phyloP scores from a whole-genome alignment of 1,284 basidiomycete genomes.

The Exobasidium cylindrosporum region DNA sequence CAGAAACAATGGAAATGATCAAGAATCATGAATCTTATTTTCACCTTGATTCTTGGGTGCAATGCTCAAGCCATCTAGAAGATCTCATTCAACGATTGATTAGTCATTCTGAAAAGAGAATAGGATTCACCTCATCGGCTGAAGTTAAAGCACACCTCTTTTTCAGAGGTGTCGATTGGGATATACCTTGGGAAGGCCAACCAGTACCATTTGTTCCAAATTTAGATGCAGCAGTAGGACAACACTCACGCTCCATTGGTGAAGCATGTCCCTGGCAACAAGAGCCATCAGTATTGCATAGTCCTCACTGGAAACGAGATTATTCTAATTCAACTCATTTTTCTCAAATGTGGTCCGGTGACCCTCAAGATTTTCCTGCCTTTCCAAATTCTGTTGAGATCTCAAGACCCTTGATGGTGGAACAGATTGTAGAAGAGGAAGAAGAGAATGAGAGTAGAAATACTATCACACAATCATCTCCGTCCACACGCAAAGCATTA shows the following conservation, averaged over 20 bases:
- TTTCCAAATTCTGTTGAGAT: constrained; percentile 39
- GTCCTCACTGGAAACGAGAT: constrained; percentile 9
- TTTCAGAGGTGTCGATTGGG: constrained; percentile 44
- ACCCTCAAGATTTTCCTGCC: constrained; percentile 45
- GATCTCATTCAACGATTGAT: constrained; percentile 32
- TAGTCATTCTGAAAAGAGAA: constrained; percentile 22
- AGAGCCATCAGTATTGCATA: constrained; percentile 23
- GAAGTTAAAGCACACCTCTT: constrained; percentile 36
- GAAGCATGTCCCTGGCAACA: constrained; percentile 1
- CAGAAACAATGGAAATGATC: constrained; percentile 49
- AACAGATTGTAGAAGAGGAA: neutral
- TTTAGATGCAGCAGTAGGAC: neutral
- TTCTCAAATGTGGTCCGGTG: constrained; percentile 40
- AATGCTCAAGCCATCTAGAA: constrained; percentile 23
- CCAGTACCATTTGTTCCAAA: constrained; percentile 42
- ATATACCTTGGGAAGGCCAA: constrained; percentile 25
- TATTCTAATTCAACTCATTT: constrained; percentile 20
- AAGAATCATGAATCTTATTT: constrained; percentile 37
- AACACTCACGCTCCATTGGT: neutral
- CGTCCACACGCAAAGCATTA: neutral
- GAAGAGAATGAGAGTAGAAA: neutral
- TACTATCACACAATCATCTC: neutral
- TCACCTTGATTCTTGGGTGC: constrained; percentile 22
- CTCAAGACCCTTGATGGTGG: neutral
- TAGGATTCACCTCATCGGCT: constrained; percentile 31